These are phyloP conservation scores for Apiotrichum akiyoshidainum DNA, from an alignment of 1,284 basidiomycete species.

Conservation along the genomic window DNA sequence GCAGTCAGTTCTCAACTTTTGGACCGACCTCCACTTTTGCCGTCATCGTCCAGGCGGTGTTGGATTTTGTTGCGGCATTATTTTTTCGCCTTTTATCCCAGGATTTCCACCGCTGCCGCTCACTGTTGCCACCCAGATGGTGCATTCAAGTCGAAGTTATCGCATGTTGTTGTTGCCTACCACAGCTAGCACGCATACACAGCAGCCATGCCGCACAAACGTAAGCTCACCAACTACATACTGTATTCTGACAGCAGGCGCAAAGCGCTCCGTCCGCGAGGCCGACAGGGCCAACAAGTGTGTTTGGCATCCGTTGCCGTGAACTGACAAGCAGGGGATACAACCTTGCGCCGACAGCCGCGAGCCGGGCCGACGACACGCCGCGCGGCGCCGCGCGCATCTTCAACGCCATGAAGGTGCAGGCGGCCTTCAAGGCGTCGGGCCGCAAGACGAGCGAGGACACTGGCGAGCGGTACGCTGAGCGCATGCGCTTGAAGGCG, in stretches of 20 bases:
- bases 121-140: background rate
- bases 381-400: constrained; percentile 44
- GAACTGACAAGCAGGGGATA: constrained; percentile 34
- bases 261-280: constrained; percentile 43
- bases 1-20: constrained; percentile 5
- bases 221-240: constrained; percentile 22
- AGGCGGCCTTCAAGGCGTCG: constrained; percentile 34
- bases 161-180: background rate
- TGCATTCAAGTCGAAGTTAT: background rate
- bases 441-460: constrained; percentile 40
- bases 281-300: constrained; percentile 41
- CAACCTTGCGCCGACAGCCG: constrained; percentile 37
- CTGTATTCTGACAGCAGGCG: constrained; percentile 29
- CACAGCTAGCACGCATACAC: constrained; percentile 34
- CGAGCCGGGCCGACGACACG: constrained; percentile 36
- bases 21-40: constrained; percentile 11
- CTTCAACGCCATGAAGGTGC: constrained; percentile 39
- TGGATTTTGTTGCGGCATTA: background rate
- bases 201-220: constrained; percentile 47
- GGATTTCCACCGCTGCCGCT: background rate
- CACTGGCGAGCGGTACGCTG: constrained; percentile 31
- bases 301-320: constrained; percentile 3
- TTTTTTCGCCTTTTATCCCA: constrained; percentile 1
- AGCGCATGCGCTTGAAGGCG: constrained; percentile 7
- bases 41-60: background rate